Percentiles rank a stretch among this genome's conserved stretches.
These are phyloP conservation scores for Penicillium psychrosexuale DNA, from an alignment of 2,329 filamentous ascomycete species.

Conservation along the genomic window DNA sequence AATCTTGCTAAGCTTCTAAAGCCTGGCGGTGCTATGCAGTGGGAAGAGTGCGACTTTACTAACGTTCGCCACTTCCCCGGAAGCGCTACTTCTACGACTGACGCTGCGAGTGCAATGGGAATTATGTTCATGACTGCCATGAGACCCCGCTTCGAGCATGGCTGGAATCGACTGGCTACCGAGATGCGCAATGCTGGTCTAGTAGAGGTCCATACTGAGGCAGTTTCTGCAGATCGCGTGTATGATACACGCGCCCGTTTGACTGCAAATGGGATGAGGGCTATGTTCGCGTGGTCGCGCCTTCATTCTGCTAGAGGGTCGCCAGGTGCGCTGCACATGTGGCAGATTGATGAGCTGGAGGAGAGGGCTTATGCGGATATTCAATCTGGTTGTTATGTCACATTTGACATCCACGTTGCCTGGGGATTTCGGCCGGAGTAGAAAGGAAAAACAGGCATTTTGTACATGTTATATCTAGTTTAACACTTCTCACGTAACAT, in stretches of 20 bases:
- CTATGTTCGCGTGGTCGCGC: not conserved
- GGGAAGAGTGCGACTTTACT: conserved; percentile 15
- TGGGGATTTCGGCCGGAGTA: not conserved
- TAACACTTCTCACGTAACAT: not conserved
- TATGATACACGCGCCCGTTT: not conserved
- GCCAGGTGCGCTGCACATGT: not conserved
- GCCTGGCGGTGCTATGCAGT: conserved; percentile 14
- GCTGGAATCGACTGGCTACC: not conserved
- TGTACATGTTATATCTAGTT: not conserved
- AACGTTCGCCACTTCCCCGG: not conserved
- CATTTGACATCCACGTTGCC: conserved; percentile 10
- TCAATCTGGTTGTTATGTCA: conserved; percentile 11
- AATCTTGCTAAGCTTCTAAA: conserved; percentile 11
- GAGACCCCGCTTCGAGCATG: not conserved
- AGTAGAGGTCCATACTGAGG: not conserved
- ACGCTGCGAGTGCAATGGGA: not conserved
- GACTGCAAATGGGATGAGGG: conserved; percentile 1
- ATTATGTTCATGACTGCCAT: not conserved
- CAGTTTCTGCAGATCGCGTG: not conserved
- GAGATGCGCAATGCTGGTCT: not conserved
- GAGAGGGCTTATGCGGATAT: conserved; percentile 3
- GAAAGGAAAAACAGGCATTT: not conserved
- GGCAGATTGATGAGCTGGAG: conserved; percentile 5
- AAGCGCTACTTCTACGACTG: not conserved
- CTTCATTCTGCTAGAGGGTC: not conserved